Base-by-base conservation (phyloP, 495 filamentous ascomycete genomes). In the Xylaria flabelliformis region DNA sequence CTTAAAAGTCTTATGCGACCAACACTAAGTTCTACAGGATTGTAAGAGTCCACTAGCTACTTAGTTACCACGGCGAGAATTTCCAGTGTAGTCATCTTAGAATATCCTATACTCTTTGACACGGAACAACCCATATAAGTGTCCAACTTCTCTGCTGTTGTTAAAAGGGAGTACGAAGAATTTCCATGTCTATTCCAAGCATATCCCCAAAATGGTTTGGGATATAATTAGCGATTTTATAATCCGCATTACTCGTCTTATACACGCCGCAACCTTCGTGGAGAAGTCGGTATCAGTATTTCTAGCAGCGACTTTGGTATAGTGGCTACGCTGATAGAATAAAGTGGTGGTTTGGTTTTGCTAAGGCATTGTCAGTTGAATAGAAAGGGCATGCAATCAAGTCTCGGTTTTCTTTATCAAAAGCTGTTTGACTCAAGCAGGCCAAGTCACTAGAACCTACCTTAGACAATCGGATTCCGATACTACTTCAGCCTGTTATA, bases 391-490 rank as follows among this genome's bases (percentile, higher is more conserved):
- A 17, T 39, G 17, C 39, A 63, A 42, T 7, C n/a, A 63, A 4
- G 39, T 13, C n/a, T 48, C n/a, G 10, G 46, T 39, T 8, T n/a
- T 50, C 63, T 34, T 42, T 34, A 44, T 61, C 15, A 4, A 61
- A 62, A 32, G 26, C 19, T 24, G 24, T 42, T 21, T 10, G 12
- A 41, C 55, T 15, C n/a, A 12, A 41, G n/a, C 19, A 53, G 48
- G 44, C 26, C 19, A 46, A 64, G 24, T 53, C 42, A 41, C 21
- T 1, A 41, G 21, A 29, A 64, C 69, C 48, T 41, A 64, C 69
- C 61, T 64, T 51, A 2, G 44, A 26, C 2, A 55, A 17, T 29
- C 26, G 55, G n/a, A 64, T 32, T n/a, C n/a, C 46, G 17, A 50
- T 34, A 4, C n/a, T 12, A 21, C 6, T 26, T 70, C 32, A 48